Conservation (phyloP, 2,329 filamentous ascomycete species). For the Aspergillus tanneri region DNA sequence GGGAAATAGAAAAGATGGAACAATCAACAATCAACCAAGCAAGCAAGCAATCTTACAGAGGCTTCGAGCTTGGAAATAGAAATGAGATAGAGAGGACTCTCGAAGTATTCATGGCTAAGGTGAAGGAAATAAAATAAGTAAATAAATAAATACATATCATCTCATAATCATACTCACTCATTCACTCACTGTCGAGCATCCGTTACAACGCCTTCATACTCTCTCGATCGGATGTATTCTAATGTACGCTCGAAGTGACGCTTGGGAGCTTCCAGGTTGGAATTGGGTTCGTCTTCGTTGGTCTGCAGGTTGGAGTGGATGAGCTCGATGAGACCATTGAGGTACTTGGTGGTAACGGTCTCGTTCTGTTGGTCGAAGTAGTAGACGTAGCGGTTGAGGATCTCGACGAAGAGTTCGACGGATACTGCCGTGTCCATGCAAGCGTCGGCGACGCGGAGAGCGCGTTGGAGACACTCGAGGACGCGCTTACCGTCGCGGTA, state of each 20-base stretch:
- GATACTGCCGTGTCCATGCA: slow-evolving; percentile 99
- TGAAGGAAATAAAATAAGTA: slow-evolving; percentile 9
- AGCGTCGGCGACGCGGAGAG: slow-evolving; percentile 91
- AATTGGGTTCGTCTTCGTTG: slow-evolving; percentile 65
- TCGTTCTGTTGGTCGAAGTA: slow-evolving; percentile 99
- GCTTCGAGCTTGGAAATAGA: too few relatives aligned
- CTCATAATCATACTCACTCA: slow-evolving; percentile 11
- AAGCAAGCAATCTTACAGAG: too few relatives aligned
- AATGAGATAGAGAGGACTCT: slow-evolving; percentile 8
- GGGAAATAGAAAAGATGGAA: slow-evolving; percentile 5
- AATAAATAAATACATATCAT: slow-evolving; percentile 15
- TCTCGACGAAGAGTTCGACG: slow-evolving; percentile 97
- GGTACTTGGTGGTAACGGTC: slow-evolving; percentile 94
- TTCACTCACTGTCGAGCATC: slow-evolving; percentile 52
- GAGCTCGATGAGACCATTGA: slow-evolving; percentile 96
- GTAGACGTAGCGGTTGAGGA: slow-evolving; percentile 96
- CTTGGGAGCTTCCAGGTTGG: slow-evolving; percentile 81
- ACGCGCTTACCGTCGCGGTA: slow-evolving; percentile 98
- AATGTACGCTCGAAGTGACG: slow-evolving; percentile 94
- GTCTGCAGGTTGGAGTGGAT: slow-evolving; percentile 94
- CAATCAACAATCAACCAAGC: slow-evolving; percentile 10
- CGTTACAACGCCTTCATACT: slow-evolving; percentile 88
- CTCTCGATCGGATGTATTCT: slow-evolving; percentile 86
- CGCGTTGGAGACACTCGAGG: slow-evolving; percentile 91
- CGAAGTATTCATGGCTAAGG: not conserved